These are phyloP conservation scores for Camillea tinctor DNA, from an alignment of 2,329 filamentous ascomycete genomes.

Conservation along the genomic window DNA sequence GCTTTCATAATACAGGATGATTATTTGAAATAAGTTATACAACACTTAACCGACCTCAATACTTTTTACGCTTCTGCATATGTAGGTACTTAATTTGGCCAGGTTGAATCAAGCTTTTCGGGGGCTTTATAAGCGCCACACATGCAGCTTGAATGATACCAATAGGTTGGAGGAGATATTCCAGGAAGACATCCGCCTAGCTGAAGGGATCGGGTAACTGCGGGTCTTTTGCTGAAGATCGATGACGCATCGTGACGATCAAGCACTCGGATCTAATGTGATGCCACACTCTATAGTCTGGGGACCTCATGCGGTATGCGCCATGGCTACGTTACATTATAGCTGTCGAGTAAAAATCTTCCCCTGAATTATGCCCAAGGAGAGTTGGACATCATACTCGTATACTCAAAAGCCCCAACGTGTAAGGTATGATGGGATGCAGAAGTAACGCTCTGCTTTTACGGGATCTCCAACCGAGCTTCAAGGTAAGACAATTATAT, in stretches of 20 bases:
- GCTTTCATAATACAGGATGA: not conserved
- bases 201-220: not conserved
- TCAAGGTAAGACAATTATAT: not conserved
- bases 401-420: not conserved
- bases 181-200: not conserved
- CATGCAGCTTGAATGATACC: not conserved
- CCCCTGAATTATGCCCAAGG: not conserved
- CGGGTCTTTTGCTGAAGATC: not conserved
- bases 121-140: not conserved
- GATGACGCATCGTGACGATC: not conserved
- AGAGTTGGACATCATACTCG: not conserved
- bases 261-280: not conserved
- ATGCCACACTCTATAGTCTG: not conserved
- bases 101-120: not conserved
- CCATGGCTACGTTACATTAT: not conserved
- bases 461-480: not conserved
- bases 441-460: not conserved
- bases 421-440: not conserved
- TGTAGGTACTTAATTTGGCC: not conserved
- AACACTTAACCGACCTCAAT: not conserved
- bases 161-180: not conserved
- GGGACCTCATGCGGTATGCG: not conserved
- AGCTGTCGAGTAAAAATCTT: not conserved
- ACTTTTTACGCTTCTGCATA: not conserved
- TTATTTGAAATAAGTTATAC: not conserved